Percentiles rank a stretch among this genome's conserved stretches.
Evolutionary conservation across 2,329 filamentous ascomycete species (phyloP).

Genomic region (Exophiala lecanii-corni): DNA sequence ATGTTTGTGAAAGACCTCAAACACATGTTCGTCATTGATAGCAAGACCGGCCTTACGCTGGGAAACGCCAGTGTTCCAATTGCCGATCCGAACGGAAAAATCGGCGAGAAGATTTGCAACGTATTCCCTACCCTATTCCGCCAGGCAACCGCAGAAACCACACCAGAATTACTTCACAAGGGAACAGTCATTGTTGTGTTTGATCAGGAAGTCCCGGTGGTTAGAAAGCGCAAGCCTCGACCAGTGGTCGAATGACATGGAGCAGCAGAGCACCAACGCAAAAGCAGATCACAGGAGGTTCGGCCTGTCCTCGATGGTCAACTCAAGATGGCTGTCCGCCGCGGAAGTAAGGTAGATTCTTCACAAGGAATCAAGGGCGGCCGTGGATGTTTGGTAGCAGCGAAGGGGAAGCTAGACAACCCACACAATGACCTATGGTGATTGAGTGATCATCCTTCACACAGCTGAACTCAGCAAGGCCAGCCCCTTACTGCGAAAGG

Average conservation of each 20-base stretch:
- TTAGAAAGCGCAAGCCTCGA: constrained; percentile 3
- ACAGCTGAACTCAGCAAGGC: too few relatives aligned
- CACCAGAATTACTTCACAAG: constrained; percentile 6
- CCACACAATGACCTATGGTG: too few relatives aligned
- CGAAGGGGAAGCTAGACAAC: too few relatives aligned
- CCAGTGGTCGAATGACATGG: constrained; percentile 1
- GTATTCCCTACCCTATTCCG: constrained; percentile 9
- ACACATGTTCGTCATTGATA: constrained; percentile 8
- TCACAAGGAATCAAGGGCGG: too few relatives aligned
- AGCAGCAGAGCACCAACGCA: too few relatives aligned
- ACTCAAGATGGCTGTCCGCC: too few relatives aligned
- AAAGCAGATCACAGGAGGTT: too few relatives aligned
- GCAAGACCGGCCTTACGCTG: constrained; percentile 5
- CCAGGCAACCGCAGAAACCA: not conserved
- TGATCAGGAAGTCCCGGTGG: constrained; percentile 4
- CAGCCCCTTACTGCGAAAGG: too few relatives aligned
- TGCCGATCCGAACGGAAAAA: constrained; percentile 1
- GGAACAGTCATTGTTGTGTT: constrained; percentile 10
- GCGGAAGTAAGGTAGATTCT: too few relatives aligned
- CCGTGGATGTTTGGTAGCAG: too few relatives aligned
- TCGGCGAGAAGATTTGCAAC: constrained; percentile 4
- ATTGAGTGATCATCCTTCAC: too few relatives aligned
- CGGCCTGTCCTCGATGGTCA: too few relatives aligned
- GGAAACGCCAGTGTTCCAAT: not conserved
- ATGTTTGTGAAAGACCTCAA: constrained; percentile 2